phyloP scores from a whole-genome alignment of 257 asterid species.

The Gentiana dahurica region DNA sequence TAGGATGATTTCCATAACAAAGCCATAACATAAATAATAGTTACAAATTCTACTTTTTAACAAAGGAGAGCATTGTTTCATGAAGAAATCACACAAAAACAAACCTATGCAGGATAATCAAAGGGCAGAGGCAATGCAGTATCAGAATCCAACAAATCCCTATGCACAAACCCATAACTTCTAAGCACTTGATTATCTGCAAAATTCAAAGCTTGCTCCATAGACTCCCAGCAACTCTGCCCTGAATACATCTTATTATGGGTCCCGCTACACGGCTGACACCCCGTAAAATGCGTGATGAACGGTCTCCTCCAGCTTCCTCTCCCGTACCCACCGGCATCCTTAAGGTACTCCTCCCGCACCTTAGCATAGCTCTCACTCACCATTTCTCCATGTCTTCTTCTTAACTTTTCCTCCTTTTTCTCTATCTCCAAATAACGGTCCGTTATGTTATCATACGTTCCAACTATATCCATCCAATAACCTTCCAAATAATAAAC shows the following conservation, averaged over 20 bases:
- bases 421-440: slow-evolving; percentile 42
- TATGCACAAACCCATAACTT: slow-evolving; percentile 65
- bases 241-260: slow-evolving; percentile 85
- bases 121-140: slow-evolving; percentile 59
- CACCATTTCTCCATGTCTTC: slow-evolving; percentile 79
- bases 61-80: too few relatives aligned
- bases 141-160: slow-evolving; percentile 53
- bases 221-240: slow-evolving; percentile 55
- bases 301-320: slow-evolving; percentile 87
- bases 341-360: slow-evolving; percentile 75
- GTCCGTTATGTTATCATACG: slow-evolving; percentile 40
- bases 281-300: slow-evolving; percentile 92
- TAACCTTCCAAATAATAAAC: slow-evolving; percentile 81
- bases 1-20: too few relatives aligned
- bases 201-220: slow-evolving; percentile 68
- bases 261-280: slow-evolving; percentile 94
- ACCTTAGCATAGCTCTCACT: slow-evolving; percentile 37
- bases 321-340: slow-evolving; percentile 65
- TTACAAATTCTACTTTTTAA: too few relatives aligned
- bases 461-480: slow-evolving; percentile 77
- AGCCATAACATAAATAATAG: too few relatives aligned
- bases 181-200: slow-evolving; percentile 94
- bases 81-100: too few relatives aligned
- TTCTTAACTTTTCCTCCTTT: slow-evolving; percentile 27
- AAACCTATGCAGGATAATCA: slow-evolving; percentile 47